Percentiles rank a stretch among this genome's conserved stretches.
phyloP scores from a whole-genome alignment of 345 rosid genomes.

The Fremontodendron californicum region DNA sequence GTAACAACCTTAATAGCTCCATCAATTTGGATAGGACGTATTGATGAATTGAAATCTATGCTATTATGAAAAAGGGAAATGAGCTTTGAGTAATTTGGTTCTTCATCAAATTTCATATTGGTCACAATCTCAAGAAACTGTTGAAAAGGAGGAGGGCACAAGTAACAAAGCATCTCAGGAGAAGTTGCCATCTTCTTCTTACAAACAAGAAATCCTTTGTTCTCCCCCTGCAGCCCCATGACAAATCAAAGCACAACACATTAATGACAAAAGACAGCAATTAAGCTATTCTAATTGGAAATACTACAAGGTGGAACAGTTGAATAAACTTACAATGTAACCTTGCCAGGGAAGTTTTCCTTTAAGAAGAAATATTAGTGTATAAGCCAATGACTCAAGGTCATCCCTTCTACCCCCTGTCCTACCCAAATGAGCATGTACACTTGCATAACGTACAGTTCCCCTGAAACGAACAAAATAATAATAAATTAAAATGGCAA shows the following conservation, averaged over 20 bases:
- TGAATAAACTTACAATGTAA: slow-evolving; percentile 33
- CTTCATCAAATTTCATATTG: slow-evolving; percentile 61
- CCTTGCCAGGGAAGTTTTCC: slow-evolving; percentile 98
- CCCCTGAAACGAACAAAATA: slow-evolving; percentile 45
- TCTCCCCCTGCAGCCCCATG: slow-evolving; percentile 45
- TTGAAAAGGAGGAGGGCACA: slow-evolving; percentile 49
- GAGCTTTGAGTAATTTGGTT: slow-evolving; percentile 57
- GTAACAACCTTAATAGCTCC: slow-evolving; percentile 15
- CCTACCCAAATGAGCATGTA: slow-evolving; percentile 95
- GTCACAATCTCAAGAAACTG: slow-evolving; percentile 53
- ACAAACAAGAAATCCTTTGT: slow-evolving; percentile 67
- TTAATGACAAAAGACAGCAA: not conserved
- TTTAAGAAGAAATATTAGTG: slow-evolving; percentile 87
- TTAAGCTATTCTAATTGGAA: not conserved
- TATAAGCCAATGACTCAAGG: slow-evolving; percentile 92
- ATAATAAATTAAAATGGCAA: not conserved
- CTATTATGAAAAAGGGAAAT: slow-evolving; percentile 56
- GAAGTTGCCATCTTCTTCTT: slow-evolving; percentile 71
- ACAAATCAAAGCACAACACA: not conserved
- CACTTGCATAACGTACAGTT: slow-evolving; percentile 95
- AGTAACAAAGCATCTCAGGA: slow-evolving; percentile 46
- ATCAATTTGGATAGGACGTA: slow-evolving; percentile 38
- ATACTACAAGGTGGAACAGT: slow-evolving; percentile 3
- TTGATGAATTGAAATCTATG: slow-evolving; percentile 39
- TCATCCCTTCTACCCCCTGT: slow-evolving; percentile 95